Evolutionary conservation across 805 yeast species (phyloP).

Genomic region (Metschnikowia anglica): DNA sequence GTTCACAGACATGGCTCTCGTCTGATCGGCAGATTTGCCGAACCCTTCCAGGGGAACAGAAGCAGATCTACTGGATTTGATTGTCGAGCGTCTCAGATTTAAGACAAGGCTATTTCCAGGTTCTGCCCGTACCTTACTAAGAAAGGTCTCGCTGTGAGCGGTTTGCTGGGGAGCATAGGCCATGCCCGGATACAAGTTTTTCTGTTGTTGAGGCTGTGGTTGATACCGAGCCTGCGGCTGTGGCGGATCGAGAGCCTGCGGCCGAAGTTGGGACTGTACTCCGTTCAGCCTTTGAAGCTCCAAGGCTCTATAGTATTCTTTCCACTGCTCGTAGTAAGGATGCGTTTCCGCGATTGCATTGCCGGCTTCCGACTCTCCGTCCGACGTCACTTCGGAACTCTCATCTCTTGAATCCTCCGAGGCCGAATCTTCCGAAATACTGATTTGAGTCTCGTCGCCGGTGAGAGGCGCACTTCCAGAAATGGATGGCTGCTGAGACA

Average conservation of each 20-base stretch:
- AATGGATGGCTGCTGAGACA: background rate
- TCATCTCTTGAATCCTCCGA: conserved; percentile 7
- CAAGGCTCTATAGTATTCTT: conserved; percentile 33
- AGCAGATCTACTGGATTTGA: conserved; percentile 35
- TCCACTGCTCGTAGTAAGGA: conserved; percentile 40
- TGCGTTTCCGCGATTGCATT: conserved; percentile 15
- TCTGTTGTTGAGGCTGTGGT: conserved; percentile 1
- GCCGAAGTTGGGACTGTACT: background rate
- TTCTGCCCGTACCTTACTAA: conserved; percentile 4
- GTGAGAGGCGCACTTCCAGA: background rate
- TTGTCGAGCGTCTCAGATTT: conserved; percentile 31
- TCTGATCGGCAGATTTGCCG: background rate
- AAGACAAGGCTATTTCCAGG: conserved; percentile 17
- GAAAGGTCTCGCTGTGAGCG: conserved; percentile 4
- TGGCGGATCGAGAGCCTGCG: background rate
- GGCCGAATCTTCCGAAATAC: conserved; percentile 2
- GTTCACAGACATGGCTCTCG: conserved; percentile 18
- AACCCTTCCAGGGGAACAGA: conserved; percentile 32
- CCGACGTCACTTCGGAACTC: conserved; percentile 12
- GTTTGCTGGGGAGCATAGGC: background rate
- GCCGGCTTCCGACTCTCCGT: conserved; percentile 13
- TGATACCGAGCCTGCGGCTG: background rate
- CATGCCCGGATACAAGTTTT: conserved; percentile 1
- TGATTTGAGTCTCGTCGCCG: conserved; percentile 5
- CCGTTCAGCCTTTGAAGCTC: conserved; percentile 18